These are phyloP conservation scores for Lipomyces yamadae DNA, from an alignment of 805 yeast species.

Conservation along the genomic window DNA sequence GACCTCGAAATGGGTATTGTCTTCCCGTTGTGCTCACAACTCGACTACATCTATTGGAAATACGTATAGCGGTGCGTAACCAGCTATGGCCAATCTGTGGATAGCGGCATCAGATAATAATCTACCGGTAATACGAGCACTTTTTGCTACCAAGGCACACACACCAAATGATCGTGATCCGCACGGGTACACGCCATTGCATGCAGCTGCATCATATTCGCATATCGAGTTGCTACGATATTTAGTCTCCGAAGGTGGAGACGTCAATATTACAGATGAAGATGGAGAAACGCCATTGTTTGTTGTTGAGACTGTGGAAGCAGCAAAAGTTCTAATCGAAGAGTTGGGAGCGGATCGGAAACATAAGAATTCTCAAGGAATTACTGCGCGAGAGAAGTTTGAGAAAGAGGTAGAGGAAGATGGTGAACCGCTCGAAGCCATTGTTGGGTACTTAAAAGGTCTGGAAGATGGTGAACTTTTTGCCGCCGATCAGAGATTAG, in stretches of 20 bases:
- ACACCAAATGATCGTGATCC: slow-evolving; percentile 81
- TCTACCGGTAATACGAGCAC: slow-evolving; percentile 59
- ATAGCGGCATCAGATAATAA: slow-evolving; percentile 91
- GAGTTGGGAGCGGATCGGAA: slow-evolving; percentile 69
- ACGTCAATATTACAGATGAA: slow-evolving; percentile 76
- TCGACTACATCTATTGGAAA: background rate
- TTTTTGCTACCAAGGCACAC: slow-evolving; percentile 56
- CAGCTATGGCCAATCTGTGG: slow-evolving; percentile 69
- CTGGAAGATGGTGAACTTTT: slow-evolving; percentile 43
- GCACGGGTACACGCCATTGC: slow-evolving; percentile 95
- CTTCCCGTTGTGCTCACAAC: background rate
- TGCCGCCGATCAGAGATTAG: slow-evolving; percentile 26
- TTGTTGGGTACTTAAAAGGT: slow-evolving; percentile 64
- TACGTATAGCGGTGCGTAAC: slow-evolving; percentile 2
- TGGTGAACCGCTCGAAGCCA: slow-evolving; percentile 74
- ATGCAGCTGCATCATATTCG: slow-evolving; percentile 96
- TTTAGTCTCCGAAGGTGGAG: slow-evolving; percentile 67
- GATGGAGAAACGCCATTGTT: slow-evolving; percentile 98
- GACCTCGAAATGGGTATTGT: background rate
- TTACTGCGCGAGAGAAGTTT: slow-evolving; percentile 51
- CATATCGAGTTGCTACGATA: slow-evolving; percentile 68
- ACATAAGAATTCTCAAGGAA: slow-evolving; percentile 70
- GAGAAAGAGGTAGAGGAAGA: slow-evolving; percentile 69
- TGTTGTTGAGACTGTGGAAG: slow-evolving; percentile 72
- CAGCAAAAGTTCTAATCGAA: slow-evolving; percentile 71